These are phyloP conservation scores for Leccinum incarnatum DNA, from an alignment of 768 basidiomycete genomes.

Conservation along the genomic window DNA sequence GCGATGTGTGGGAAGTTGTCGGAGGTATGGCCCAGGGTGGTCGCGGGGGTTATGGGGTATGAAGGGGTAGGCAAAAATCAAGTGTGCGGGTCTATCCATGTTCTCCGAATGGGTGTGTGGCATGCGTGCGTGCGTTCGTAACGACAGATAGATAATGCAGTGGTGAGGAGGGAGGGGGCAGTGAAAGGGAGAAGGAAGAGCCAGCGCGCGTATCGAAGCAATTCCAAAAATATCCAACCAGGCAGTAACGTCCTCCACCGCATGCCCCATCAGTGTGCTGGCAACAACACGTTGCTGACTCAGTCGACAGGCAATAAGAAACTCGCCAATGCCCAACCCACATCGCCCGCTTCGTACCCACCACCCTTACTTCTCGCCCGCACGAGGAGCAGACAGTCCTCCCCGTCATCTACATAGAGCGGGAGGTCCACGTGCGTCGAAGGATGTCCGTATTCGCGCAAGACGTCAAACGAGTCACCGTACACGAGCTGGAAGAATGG, in stretches of 20 bases:
- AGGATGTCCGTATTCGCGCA: constrained; percentile 79
- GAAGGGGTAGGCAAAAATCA: not conserved
- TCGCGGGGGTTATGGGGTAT: not conserved
- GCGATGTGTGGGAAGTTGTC: constrained; percentile 4
- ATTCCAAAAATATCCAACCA: constrained; percentile 2
- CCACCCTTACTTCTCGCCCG: constrained; percentile 40
- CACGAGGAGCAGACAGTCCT: constrained; percentile 75
- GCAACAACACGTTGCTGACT: constrained; percentile 6
- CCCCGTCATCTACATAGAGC: constrained; percentile 72
- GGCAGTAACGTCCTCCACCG: constrained; percentile 2
- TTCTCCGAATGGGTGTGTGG: not conserved
- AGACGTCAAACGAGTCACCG: constrained; percentile 61
- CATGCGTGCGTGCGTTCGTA: not conserved
- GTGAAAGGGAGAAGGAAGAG: not conserved
- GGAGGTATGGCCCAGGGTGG: not conserved
- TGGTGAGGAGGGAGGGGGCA: not conserved
- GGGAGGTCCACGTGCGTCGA: constrained; percentile 71
- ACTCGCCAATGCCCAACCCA: constrained; percentile 83
- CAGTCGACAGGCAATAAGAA: constrained; percentile 64
- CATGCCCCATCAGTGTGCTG: constrained; percentile 2
- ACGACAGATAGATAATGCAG: constrained; percentile 16
- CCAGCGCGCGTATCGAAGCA: constrained; percentile 15
- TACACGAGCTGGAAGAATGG: constrained; percentile 73
- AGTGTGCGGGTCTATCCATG: not conserved
- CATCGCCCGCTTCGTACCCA: constrained; percentile 37